Evolutionary conservation across 2,329 filamentous ascomycete genomes (phyloP).

Genomic region (Penicillium sp.): DNA sequence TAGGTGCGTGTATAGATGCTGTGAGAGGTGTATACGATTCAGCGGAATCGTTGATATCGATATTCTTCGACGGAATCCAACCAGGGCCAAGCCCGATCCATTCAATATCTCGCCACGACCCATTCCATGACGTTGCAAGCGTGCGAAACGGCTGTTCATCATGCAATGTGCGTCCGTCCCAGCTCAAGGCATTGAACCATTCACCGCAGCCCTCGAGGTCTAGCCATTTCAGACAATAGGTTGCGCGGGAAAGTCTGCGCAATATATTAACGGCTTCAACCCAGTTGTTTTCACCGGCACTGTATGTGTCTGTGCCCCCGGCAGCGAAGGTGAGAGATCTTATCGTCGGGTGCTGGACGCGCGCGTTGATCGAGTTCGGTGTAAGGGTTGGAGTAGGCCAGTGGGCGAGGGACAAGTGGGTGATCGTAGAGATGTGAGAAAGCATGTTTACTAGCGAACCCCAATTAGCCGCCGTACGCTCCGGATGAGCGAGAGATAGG

Average conservation of each 20-base stretch:
- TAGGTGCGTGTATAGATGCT: conserved; percentile 23
- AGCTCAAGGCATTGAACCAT: conserved; percentile 53
- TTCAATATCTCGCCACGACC: conserved; percentile 43
- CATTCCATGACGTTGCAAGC: conserved; percentile 43
- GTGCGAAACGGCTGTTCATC: conserved; percentile 23
- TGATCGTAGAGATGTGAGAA: conserved; percentile 52
- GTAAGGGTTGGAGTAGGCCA: conserved; percentile 60
- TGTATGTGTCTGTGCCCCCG: conserved; percentile 52
- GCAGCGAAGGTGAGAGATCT: conserved; percentile 27
- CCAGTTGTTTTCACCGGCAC: conserved; percentile 51
- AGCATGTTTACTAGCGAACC: conserved; percentile 51
- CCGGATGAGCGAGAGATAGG: conserved; percentile 54
- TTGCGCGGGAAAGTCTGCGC: conserved; percentile 51
- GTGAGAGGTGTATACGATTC: conserved; percentile 13
- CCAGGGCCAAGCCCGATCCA: conserved; percentile 41
- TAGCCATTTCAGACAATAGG: conserved; percentile 59
- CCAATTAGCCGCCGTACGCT: conserved; percentile 48
- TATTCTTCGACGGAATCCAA: conserved; percentile 31
- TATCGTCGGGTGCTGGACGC: conserved; percentile 37
- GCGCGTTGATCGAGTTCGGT: conserved; percentile 41
- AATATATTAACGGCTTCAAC: conserved; percentile 55
- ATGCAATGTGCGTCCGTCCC: conserved; percentile 30
- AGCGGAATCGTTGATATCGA: background rate
- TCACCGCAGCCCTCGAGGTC: conserved; percentile 57
- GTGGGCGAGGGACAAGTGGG: conserved; percentile 59